Percentiles rank a stretch among this genome's conserved stretches.
Evolutionary conservation across 257 asterid species (phyloP).

Genomic region (Solanum chiquidenum): DNA sequence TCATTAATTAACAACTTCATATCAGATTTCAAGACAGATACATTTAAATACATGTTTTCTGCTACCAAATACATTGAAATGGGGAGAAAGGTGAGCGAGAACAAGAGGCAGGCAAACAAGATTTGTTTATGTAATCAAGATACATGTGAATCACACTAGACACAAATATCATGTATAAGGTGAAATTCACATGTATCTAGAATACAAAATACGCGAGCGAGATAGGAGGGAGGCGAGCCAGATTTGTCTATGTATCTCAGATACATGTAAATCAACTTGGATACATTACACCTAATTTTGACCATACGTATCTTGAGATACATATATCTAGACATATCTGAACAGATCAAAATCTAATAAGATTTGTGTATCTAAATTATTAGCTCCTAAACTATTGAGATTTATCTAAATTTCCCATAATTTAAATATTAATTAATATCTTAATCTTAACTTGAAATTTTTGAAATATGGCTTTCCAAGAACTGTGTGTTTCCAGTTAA

Average conservation of each 20-base stretch:
- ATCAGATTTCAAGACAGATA: too few relatives aligned
- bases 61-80: too few relatives aligned
- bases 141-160: neutral
- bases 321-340: too few relatives aligned
- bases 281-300: too few relatives aligned
- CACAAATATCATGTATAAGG: too few relatives aligned
- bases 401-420: too few relatives aligned
- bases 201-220: neutral
- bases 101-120: accelerated
- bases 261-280: accelerated
- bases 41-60: neutral
- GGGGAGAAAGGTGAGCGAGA: neutral
- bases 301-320: accelerated
- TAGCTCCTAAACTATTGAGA: too few relatives aligned
- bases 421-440: too few relatives aligned
- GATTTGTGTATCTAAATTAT: too few relatives aligned
- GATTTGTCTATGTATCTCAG: too few relatives aligned
- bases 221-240: too few relatives aligned
- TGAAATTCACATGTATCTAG: neutral
- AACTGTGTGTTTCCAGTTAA: neutral
- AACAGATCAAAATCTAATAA: too few relatives aligned
- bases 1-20: neutral
- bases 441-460: neutral
- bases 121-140: neutral
- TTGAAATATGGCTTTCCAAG: neutral